phyloP scores from a whole-genome alignment of 2,329 filamentous ascomycete species.

The Pyricularia sp. region DNA sequence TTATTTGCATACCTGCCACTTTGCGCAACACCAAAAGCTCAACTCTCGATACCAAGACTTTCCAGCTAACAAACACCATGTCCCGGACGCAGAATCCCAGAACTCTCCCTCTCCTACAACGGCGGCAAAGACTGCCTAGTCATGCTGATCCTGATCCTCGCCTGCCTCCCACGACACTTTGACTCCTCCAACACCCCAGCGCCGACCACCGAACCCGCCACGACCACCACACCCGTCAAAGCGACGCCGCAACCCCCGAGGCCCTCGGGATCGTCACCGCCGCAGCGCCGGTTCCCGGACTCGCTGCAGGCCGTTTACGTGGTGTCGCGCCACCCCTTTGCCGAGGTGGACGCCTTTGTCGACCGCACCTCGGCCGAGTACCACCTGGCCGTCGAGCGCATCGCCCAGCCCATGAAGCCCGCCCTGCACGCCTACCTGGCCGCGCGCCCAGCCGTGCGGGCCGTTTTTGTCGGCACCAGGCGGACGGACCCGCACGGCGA shows the following conservation, averaged over 20 bases:
- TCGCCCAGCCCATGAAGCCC: conserved; percentile 68
- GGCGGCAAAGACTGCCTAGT: conserved; percentile 97
- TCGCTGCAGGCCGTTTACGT: conserved; percentile 80
- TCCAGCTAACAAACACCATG: not conserved
- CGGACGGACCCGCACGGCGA: conserved; percentile 88
- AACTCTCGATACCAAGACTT: not conserved
- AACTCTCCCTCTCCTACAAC: conserved; percentile 90
- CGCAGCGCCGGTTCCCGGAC: conserved; percentile 24
- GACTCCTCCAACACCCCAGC: conserved; percentile 15
- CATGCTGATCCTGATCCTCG: conserved; percentile 77
- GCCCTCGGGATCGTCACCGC: conserved; percentile 8
- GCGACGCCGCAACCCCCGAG: conserved; percentile 1
- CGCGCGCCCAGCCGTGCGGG: conserved; percentile 55
- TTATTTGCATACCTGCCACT: not conserved
- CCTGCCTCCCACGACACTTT: conserved; percentile 37
- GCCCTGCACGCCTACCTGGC: conserved; percentile 70
- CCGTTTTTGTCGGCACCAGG: conserved; percentile 80
- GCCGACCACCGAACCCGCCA: conserved; percentile 9
- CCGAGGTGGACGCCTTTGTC: conserved; percentile 81
- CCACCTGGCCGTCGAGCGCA: conserved; percentile 65
- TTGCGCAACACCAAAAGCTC: not conserved
- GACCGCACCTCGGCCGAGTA: conserved; percentile 55
- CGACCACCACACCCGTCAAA: conserved; percentile 6
- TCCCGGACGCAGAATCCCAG: conserved; percentile 47
- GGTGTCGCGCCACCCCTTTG: conserved; percentile 73